phyloP scores from a whole-genome alignment of 176 grass and related monocot genomes.

The Musa itinerans region DNA sequence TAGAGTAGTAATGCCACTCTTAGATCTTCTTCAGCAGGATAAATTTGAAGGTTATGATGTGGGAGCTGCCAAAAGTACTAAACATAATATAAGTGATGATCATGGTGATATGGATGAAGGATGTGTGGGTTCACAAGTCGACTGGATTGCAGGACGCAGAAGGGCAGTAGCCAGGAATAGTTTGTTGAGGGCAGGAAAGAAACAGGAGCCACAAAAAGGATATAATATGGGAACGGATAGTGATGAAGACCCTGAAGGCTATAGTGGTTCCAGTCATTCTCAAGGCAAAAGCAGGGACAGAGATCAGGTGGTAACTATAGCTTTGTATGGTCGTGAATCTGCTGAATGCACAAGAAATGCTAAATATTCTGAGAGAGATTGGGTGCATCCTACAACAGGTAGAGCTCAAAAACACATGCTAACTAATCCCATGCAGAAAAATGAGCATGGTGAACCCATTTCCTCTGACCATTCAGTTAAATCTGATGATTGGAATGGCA shows the following conservation, averaged over 20 bases:
- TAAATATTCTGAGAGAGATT: slow-evolving; percentile 46
- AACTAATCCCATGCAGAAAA: slow-evolving; percentile 20
- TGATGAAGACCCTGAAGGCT: slow-evolving; percentile 33
- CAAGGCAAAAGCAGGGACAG: slow-evolving; percentile 29
- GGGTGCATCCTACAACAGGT: slow-evolving; percentile 33
- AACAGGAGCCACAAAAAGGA: slow-evolving; percentile 35
- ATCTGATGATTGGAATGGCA: slow-evolving; percentile 39
- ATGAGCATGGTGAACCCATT: slow-evolving; percentile 18
- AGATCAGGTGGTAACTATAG: slow-evolving; percentile 59
- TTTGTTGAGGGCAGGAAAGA: slow-evolving; percentile 46
- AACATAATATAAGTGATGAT: slow-evolving; percentile 16
- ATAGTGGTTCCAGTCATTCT: slow-evolving; percentile 30
- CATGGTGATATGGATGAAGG: slow-evolving; percentile 22
- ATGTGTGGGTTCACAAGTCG: slow-evolving; percentile 11
- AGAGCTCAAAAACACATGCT: not conserved
- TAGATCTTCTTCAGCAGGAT: slow-evolving; percentile 27
- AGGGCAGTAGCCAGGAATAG: slow-evolving; percentile 14
- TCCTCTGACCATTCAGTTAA: slow-evolving; percentile 17
- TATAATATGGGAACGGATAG: slow-evolving; percentile 36
- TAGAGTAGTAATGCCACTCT: not conserved
- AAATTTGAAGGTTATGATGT: slow-evolving; percentile 25
- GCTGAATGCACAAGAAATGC: slow-evolving; percentile 36
- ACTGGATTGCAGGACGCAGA: slow-evolving; percentile 18
- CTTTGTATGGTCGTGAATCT: slow-evolving; percentile 43
- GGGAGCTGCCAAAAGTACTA: slow-evolving; percentile 27